Conservation (phyloP, 208 protist genomes). For the Jaenimonas drosophilae region DNA sequence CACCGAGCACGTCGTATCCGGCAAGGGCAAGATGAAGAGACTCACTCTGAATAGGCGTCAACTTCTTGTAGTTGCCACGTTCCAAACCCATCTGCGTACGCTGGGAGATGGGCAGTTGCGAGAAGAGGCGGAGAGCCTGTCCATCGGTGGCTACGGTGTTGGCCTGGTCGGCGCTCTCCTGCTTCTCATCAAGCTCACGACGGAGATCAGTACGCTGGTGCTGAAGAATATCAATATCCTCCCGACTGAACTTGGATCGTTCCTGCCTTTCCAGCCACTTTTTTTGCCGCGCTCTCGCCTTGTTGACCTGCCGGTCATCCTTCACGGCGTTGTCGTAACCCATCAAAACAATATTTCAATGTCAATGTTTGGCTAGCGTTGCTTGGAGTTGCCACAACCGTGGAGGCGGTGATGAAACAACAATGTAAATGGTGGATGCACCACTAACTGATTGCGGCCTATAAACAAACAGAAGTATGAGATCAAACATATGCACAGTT, state of each 20-base stretch:
- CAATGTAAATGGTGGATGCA: too few relatives aligned
- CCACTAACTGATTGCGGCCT: too few relatives aligned
- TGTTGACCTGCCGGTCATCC: constrained; percentile 24
- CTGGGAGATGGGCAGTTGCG: constrained; percentile 87
- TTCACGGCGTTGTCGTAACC: constrained; percentile 30
- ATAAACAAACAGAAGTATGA: too few relatives aligned
- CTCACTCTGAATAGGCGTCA: constrained; percentile 96
- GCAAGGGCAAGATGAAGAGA: constrained; percentile 92
- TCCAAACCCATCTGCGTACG: constrained; percentile 87
- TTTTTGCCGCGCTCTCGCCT: constrained; percentile 39
- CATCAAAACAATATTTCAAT: too few relatives aligned
- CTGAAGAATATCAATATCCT: constrained; percentile 52
- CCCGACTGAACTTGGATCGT: constrained; percentile 54
- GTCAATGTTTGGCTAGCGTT: too few relatives aligned
- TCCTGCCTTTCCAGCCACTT: constrained; percentile 79
- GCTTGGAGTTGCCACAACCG: too few relatives aligned
- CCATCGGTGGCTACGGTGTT: constrained; percentile 22
- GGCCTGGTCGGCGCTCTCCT: constrained; percentile 24
- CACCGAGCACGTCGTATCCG: constrained; percentile 97
- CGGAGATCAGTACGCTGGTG: constrained; percentile 30
- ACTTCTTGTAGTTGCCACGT: constrained; percentile 82
- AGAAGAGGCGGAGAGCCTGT: constrained; percentile 32
- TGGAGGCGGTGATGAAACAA: too few relatives aligned
- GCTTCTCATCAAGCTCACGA: constrained; percentile 23
- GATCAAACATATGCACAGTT: too few relatives aligned